These are phyloP conservation scores for Boletus rufocinnamomeus DNA, from an alignment of 768 basidiomycete genomes.

Conservation along the genomic window DNA sequence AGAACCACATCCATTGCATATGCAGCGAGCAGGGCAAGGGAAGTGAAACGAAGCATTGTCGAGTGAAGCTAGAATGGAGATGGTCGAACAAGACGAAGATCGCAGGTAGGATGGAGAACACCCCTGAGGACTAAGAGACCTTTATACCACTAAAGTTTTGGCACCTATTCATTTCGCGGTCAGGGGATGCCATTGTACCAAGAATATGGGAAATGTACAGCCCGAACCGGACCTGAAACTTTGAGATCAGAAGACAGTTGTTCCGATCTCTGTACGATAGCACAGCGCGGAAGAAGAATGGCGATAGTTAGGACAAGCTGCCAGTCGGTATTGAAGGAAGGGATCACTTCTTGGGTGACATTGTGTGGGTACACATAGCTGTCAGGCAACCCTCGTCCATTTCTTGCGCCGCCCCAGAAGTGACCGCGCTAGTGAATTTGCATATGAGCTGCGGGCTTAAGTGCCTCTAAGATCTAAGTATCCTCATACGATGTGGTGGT, in stretches of 20 bases:
- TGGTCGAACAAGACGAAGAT: background rate
- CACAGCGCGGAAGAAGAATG: background rate
- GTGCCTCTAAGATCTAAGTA: too few relatives aligned
- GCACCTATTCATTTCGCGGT: background rate
- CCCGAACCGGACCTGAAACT: too few relatives aligned
- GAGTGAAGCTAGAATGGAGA: background rate
- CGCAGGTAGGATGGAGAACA: background rate
- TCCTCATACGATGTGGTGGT: too few relatives aligned
- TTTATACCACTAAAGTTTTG: background rate
- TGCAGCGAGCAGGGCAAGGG: background rate
- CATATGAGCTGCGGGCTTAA: background rate
- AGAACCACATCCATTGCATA: background rate
- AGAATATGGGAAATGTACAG: background rate
- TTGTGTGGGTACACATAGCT: background rate
- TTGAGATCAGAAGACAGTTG: too few relatives aligned
- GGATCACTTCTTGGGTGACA: background rate
- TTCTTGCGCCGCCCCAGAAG: background rate
- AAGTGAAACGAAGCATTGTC: background rate
- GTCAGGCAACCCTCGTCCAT: conserved; percentile 1
- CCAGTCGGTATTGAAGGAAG: conserved; percentile 9
- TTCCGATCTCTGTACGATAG: too few relatives aligned
- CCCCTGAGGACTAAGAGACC: background rate
- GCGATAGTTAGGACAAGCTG: background rate
- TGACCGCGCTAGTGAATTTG: background rate
- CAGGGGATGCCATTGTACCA: too few relatives aligned